Conservation (phyloP, 805 yeast species). For the Lachancea fermentati region DNA sequence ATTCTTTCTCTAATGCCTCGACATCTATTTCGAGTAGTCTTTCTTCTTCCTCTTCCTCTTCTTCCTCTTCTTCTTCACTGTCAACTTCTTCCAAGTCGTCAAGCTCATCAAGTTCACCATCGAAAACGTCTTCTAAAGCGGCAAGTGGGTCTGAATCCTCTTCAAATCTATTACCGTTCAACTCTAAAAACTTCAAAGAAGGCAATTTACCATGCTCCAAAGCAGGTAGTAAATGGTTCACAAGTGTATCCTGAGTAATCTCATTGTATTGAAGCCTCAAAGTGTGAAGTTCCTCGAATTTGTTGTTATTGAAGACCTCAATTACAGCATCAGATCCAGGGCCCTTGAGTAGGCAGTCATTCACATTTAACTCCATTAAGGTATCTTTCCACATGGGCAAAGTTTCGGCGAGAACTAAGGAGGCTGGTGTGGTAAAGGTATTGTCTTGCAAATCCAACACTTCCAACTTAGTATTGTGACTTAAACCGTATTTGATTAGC, state of each 20-base stretch:
- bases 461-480: slow-evolving; percentile 52
- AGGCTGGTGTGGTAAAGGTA: slow-evolving; percentile 73
- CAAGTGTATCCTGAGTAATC: slow-evolving; percentile 61
- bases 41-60: slow-evolving; percentile 34
- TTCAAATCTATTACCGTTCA: slow-evolving; percentile 89
- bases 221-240: slow-evolving; percentile 40
- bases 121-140: slow-evolving; percentile 55
- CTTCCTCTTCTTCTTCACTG: slow-evolving; percentile 50
- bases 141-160: slow-evolving; percentile 77
- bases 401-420: slow-evolving; percentile 55
- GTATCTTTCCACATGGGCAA: slow-evolving; percentile 55
- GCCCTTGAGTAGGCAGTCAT: slow-evolving; percentile 81
- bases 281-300: slow-evolving; percentile 41
- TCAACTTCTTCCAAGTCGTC: slow-evolving; percentile 88
- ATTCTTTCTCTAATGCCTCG: slow-evolving; percentile 37
- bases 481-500: slow-evolving; percentile 67
- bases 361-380: slow-evolving; percentile 73
- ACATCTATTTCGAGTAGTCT: slow-evolving; percentile 48
- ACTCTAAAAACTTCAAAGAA: slow-evolving; percentile 60
- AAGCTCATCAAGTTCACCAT: slow-evolving; percentile 84
- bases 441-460: slow-evolving; percentile 89
- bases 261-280: slow-evolving; percentile 87
- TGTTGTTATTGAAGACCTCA: slow-evolving; percentile 41
- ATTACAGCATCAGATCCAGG: slow-evolving; percentile 61
- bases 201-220: slow-evolving; percentile 54